Conservation (phyloP, 2,329 filamentous ascomycete genomes). For the Purpureocillium lavendulum region DNA sequence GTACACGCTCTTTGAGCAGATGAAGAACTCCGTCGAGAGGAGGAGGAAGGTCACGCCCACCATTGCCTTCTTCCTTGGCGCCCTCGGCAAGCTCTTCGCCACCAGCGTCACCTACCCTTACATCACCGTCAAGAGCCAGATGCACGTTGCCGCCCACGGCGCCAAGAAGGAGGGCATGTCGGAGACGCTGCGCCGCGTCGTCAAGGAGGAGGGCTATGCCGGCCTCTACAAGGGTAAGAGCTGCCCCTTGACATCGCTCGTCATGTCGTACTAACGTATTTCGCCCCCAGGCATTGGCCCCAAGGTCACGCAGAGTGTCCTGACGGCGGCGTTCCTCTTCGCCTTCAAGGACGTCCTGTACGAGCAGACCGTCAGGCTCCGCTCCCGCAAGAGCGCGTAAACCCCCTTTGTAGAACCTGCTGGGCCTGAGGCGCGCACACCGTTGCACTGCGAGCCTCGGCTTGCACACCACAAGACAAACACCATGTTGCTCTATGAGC, state of each 20-base stretch:
- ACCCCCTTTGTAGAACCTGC: background rate
- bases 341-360: conserved; percentile 98
- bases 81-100: conserved; percentile 87
- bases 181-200: conserved; percentile 67
- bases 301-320: conserved; percentile 93
- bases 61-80: conserved; percentile 84
- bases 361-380: conserved; percentile 64
- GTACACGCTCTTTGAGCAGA: conserved; percentile 97
- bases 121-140: conserved; percentile 96
- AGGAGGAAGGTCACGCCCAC: conserved; percentile 67
- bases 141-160: conserved; percentile 79
- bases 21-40: conserved; percentile 84
- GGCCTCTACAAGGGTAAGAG: conserved; percentile 80
- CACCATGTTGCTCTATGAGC: no score
- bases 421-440: background rate
- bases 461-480: no score
- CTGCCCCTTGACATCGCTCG: no score
- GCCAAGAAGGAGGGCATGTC: conserved; percentile 75
- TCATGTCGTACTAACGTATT: no score
- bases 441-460: no score
- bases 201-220: conserved; percentile 81
- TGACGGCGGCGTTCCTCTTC: conserved; percentile 93
- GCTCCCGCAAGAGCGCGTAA: conserved; percentile 33
- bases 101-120: conserved; percentile 95
- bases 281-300: conserved; percentile 78